phyloP scores from a whole-genome alignment of 2,329 filamentous ascomycete genomes.

The Calonectria pseudoreteaudii region DNA sequence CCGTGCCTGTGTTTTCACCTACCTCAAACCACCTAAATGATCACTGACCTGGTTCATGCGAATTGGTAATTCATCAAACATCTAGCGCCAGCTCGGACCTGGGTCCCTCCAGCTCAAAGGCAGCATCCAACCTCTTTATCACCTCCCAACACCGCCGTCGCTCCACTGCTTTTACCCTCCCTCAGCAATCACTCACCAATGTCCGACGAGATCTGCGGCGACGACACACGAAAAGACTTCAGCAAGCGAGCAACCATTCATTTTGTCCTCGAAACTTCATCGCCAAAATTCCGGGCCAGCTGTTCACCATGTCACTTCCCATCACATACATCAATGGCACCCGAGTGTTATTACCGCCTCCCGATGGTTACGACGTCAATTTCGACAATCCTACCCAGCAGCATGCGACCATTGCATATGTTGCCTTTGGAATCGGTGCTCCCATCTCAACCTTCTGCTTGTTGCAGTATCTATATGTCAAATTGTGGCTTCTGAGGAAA shows the following conservation, averaged over 20 bases:
- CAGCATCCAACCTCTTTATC: neutral
- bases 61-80: neutral
- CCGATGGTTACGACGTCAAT: slow-evolving; percentile 45
- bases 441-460: slow-evolving; percentile 30
- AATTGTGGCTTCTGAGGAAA: slow-evolving; percentile 12
- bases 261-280: neutral
- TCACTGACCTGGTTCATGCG: neutral
- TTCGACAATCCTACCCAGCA: slow-evolving; percentile 43
- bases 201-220: neutral
- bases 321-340: slow-evolving; percentile 36
- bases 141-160: neutral
- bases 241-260: neutral
- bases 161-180: neutral
- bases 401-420: slow-evolving; percentile 30
- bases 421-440: slow-evolving; percentile 37
- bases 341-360: slow-evolving; percentile 38
- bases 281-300: neutral
- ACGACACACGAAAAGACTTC: neutral
- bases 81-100: neutral
- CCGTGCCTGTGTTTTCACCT: neutral
- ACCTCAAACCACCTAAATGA: neutral
- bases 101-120: neutral
- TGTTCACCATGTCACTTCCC: neutral
- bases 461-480: slow-evolving; percentile 41
- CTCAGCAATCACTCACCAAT: neutral